Percentiles rank a stretch among this genome's conserved stretches.
Conservation (phyloP, 371 early-diverging fungal genomes). For the Smittium culicis region DNA sequence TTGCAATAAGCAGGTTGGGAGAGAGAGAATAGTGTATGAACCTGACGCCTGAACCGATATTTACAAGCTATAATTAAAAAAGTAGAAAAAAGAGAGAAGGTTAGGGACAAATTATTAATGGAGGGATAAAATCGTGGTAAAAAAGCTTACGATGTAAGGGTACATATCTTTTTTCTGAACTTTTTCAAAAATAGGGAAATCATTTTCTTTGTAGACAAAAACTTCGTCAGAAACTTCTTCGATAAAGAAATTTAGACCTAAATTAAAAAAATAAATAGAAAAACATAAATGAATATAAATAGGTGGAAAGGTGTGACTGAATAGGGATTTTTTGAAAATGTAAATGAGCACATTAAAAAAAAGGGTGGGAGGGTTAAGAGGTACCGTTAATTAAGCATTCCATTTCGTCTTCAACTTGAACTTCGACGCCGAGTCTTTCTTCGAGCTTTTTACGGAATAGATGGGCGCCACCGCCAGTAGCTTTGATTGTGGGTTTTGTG, state of each 20-base stretch:
- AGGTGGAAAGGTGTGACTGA: no score
- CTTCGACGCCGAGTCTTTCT: conserved; percentile 21
- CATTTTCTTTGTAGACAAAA: conserved; percentile 70
- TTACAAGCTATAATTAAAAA: conserved; percentile 14
- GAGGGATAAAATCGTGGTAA: not conserved
- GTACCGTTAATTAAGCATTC: conserved; percentile 46
- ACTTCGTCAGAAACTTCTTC: conserved; percentile 87
- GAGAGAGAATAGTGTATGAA: conserved; percentile 52
- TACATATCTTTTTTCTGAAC: conserved; percentile 26
- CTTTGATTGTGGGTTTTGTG: conserved; percentile 23
- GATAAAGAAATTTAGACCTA: conserved; percentile 80
- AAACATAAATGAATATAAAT: no score
- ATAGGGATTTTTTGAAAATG: no score
- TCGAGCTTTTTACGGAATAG: conserved; percentile 23
- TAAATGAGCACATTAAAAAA: no score
- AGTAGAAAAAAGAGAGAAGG: not conserved
- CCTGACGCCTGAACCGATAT: conserved; percentile 53
- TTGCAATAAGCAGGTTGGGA: conserved; percentile 44
- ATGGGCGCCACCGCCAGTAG: conserved; percentile 33
- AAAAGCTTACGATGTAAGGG: conserved; percentile 35
- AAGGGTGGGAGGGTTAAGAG: no score
- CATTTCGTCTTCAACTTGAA: conserved; percentile 31
- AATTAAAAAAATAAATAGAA: not conserved
- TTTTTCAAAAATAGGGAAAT: conserved; percentile 71
- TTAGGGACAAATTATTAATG: not conserved